Conservation (phyloP, 805 yeast species). For the Metschnikowia lunata region DNA sequence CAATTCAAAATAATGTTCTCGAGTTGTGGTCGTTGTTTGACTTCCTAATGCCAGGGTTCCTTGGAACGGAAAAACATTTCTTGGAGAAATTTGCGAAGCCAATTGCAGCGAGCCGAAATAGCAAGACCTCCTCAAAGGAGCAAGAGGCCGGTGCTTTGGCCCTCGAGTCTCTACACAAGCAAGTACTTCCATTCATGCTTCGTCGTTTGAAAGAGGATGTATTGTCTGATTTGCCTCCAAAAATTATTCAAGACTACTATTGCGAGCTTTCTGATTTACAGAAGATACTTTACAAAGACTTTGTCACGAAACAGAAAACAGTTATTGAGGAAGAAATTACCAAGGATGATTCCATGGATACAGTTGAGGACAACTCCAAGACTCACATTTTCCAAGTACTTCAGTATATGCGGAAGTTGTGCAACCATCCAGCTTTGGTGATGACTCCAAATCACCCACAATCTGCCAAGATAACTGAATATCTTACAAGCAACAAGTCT, state of each 20-base stretch:
- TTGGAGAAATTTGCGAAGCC: conserved; percentile 98
- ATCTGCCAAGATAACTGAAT: conserved; percentile 58
- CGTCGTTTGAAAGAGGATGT: conserved; percentile 96
- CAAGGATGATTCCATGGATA: conserved; percentile 27
- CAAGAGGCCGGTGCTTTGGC: conserved; percentile 98
- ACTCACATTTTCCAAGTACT: conserved; percentile 96
- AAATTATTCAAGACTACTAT: conserved; percentile 95
- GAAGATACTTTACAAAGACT: conserved; percentile 80
- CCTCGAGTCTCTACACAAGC: conserved; percentile 91
- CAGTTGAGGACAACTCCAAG: conserved; percentile 50
- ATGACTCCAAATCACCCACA: conserved; percentile 81
- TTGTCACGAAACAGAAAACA: conserved; percentile 78
- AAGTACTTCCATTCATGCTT: conserved; percentile 91
- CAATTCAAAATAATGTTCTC: conserved; percentile 93
- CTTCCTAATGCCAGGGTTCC: conserved; percentile 96
- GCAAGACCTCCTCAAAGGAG: conserved; percentile 84
- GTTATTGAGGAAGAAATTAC: conserved; percentile 61
- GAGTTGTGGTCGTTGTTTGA: conserved; percentile 98
- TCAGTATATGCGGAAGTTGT: conserved; percentile 93
- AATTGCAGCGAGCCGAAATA: conserved; percentile 86
- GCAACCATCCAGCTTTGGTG: conserved; percentile 95
- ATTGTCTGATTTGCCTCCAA: conserved; percentile 92
- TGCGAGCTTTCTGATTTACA: conserved; percentile 93
- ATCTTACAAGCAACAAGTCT: conserved; percentile 54
- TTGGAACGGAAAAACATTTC: conserved; percentile 91